Base-by-base conservation (phyloP, 495 filamentous ascomycete species). In the Hypoxylon rickii region DNA sequence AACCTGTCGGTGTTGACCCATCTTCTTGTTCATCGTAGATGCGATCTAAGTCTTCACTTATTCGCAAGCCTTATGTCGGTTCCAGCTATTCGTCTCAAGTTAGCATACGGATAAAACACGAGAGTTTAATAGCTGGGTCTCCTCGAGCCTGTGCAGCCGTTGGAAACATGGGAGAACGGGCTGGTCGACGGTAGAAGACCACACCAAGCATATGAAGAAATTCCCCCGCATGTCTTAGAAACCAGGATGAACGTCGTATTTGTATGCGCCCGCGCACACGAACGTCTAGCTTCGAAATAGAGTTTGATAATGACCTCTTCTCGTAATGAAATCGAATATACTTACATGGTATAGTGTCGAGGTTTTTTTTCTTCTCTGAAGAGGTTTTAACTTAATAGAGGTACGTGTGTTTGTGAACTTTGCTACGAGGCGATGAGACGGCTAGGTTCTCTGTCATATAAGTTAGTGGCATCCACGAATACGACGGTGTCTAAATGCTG, bases 1-100 rank as follows among this genome's bases (percentile, higher is more conserved):
- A 47, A 49, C 59, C 47, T 68, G 66, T 50, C 66, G 48, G 54
- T 67, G 65, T 58, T 65, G 65, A 10, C 55, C 58, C 66, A 68
- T 68, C 59, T 68, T 68, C 63, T 61, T 66, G 55, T 64, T 45
- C 59, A 66, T 66, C 51, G 48, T 44, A 47, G 24, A 58, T 54
- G 34, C 44, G 13, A 36, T 24, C 16, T 32, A 24, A 50, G 11
- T 50, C 12, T n/a, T 10, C 19, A 32, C 39, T 26, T 19, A 49
- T 48, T 44, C n/a, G 16, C 19, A 50, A 44, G 40, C 40, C 45
- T 48, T 47, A 33, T 32, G 46, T 29, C 24, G 46, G 38, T 26
- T 22, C 43, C 49, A 48, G 21, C 31, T 51, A 44, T 52, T 32
- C 31, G 55, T 52, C 20, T 55, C 46, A 49, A 38, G 40, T 63